A percentile compares a stretch with the other conserved stretches of the same genome.
Evolutionary conservation across 2,329 filamentous ascomycete species (phyloP).

Genomic region (Alternaria sp.): DNA sequence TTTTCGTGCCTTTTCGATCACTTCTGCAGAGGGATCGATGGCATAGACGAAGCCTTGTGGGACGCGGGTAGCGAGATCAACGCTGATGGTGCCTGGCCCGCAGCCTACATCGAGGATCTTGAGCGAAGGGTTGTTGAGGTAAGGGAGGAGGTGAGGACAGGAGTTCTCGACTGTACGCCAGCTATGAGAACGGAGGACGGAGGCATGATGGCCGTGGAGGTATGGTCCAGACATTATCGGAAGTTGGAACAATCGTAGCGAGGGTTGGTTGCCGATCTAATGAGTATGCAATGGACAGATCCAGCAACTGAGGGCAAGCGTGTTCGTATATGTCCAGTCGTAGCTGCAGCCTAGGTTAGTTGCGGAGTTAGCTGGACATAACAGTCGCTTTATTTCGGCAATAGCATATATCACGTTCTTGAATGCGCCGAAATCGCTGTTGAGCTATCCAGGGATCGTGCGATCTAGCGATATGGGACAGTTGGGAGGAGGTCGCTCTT

Average conservation of each 20-base stretch:
- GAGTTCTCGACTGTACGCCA: slow-evolving; percentile 58
- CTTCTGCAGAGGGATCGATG: slow-evolving; percentile 56
- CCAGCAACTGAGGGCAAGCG: background rate
- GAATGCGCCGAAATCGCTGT: slow-evolving; percentile 6
- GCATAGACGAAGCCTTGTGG: slow-evolving; percentile 57
- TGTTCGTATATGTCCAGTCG: background rate
- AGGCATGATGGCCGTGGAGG: slow-evolving; percentile 53
- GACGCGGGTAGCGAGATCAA: slow-evolving; percentile 54
- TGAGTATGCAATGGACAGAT: background rate
- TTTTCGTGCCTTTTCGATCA: slow-evolving; percentile 53
- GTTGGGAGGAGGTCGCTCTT: background rate
- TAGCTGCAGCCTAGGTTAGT: slow-evolving; percentile 5
- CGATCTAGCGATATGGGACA: background rate
- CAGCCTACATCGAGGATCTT: slow-evolving; percentile 59
- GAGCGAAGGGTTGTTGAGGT: slow-evolving; percentile 40
- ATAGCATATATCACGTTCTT: background rate
- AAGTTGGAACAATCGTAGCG: background rate
- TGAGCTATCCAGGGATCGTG: background rate
- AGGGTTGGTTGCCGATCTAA: background rate
- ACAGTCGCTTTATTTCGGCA: background rate
- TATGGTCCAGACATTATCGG: slow-evolving; percentile 39
- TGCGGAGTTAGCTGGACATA: slow-evolving; percentile 11
- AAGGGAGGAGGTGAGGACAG: slow-evolving; percentile 50
- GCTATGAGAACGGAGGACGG: slow-evolving; percentile 55
- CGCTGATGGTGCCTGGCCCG: slow-evolving; percentile 60